A percentile compares a stretch with the other conserved stretches of the same genome.
Conservation (phyloP, 306 rosid genomes). For the Astragalus membranaceus region DNA sequence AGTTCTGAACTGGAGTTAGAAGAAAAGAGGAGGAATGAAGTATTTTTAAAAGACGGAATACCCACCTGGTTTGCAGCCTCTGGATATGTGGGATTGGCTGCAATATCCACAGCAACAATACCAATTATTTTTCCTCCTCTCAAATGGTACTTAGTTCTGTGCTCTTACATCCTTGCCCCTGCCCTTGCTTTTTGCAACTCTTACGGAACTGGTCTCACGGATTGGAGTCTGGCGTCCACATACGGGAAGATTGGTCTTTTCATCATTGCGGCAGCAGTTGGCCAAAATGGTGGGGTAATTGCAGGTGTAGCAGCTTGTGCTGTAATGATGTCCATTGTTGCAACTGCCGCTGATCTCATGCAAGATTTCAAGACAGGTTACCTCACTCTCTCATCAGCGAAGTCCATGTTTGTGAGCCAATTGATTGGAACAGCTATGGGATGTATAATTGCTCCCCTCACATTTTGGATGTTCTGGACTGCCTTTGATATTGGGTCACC, state of each 20-base stretch:
- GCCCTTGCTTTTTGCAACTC: slow-evolving; percentile 96
- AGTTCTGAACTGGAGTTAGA: slow-evolving; percentile 40
- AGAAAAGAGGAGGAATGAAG: slow-evolving; percentile 49
- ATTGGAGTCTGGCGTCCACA: slow-evolving; percentile 72
- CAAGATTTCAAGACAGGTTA: slow-evolving; percentile 99
- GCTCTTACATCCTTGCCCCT: slow-evolving; percentile 82
- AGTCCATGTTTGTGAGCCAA: slow-evolving; percentile 92
- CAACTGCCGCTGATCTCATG: slow-evolving; percentile 99
- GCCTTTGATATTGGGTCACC: slow-evolving; percentile 93
- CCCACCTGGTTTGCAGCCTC: slow-evolving; percentile 86
- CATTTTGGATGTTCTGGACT: slow-evolving; percentile 96
- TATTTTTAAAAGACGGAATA: slow-evolving; percentile 75
- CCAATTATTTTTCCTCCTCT: slow-evolving; percentile 87
- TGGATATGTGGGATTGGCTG: slow-evolving; percentile 77
- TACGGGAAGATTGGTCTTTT: slow-evolving; percentile 94
- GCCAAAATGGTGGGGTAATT: slow-evolving; percentile 74
- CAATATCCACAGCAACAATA: slow-evolving; percentile 60
- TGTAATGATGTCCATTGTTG: slow-evolving; percentile 89
- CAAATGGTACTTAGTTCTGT: slow-evolving; percentile 84
- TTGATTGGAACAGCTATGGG: slow-evolving; percentile 92
- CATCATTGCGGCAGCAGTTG: slow-evolving; percentile 68
- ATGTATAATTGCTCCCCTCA: slow-evolving; percentile 86
- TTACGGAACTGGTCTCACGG: slow-evolving; percentile 83
- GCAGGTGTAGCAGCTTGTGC: slow-evolving; percentile 83
- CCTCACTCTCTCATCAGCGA: slow-evolving; percentile 87